phyloP scores from a whole-genome alignment of 495 filamentous ascomycete genomes.

The Podospora tetraspora region DNA sequence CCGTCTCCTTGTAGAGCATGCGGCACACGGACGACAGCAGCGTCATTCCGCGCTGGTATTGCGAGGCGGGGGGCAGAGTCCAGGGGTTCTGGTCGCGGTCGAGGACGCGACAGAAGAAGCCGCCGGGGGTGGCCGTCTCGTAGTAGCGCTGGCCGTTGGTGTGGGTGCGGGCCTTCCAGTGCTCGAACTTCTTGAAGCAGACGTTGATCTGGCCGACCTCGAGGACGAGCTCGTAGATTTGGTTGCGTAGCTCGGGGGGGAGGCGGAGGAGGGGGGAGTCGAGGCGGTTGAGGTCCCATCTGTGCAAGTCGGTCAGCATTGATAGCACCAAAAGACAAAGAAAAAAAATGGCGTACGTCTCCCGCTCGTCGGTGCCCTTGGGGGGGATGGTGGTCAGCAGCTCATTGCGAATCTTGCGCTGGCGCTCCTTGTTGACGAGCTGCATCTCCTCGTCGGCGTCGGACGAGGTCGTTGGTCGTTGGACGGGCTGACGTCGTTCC shows the following conservation, averaged over 20 bases:
- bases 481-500: neutral
- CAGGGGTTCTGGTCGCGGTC: conserved; percentile 21
- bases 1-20: conserved; percentile 32
- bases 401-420: conserved; percentile 22
- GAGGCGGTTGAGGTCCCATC: conserved; percentile 21
- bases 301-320: neutral
- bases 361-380: conserved; percentile 15
- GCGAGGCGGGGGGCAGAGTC: neutral
- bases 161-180: conserved; percentile 5
- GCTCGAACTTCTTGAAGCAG: conserved; percentile 21
- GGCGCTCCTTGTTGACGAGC: conserved; percentile 22
- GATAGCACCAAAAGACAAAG: neutral
- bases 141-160: conserved; percentile 8
- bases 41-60: conserved; percentile 16
- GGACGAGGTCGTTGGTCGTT: neutral
- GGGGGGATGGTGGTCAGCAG: conserved; percentile 16
- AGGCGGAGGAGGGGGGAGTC: conserved; percentile 34
- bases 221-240: conserved; percentile 34
- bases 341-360: conserved; percentile 18
- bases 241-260: conserved; percentile 37
- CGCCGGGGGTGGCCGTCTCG: conserved; percentile 15
- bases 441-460: conserved; percentile 7
- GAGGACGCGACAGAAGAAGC: conserved; percentile 24
- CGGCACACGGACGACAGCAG: conserved; percentile 29
- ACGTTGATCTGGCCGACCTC: conserved; percentile 32